Conservation (phyloP, 306 rosid genomes). For the Lathyrus tuberosus region DNA sequence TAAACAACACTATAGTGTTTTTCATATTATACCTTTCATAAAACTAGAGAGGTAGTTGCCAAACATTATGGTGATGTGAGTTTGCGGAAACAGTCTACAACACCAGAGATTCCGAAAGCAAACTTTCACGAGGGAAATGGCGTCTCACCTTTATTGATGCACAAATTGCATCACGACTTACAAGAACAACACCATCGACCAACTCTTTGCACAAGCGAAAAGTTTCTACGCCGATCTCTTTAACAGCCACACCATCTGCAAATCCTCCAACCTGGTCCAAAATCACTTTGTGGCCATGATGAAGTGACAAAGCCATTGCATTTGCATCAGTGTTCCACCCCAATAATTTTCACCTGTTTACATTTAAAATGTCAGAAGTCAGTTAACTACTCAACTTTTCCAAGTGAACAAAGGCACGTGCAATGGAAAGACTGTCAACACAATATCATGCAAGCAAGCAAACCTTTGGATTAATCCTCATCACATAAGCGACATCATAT, state of each 20-base stretch:
- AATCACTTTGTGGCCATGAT: slow-evolving; percentile 79
- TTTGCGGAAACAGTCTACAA: too few relatives aligned
- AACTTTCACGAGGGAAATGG: too few relatives aligned
- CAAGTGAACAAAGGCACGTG: too few relatives aligned
- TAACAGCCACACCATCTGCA: slow-evolving; percentile 97
- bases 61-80: too few relatives aligned
- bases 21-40: neutral
- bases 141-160: too few relatives aligned
- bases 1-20: too few relatives aligned
- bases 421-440: too few relatives aligned
- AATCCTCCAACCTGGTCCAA: slow-evolving; percentile 88
- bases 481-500: slow-evolving; percentile 94
- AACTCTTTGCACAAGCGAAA: slow-evolving; percentile 84
- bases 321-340: slow-evolving; percentile 96
- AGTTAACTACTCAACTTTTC: too few relatives aligned
- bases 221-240: slow-evolving; percentile 95
- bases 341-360: slow-evolving; percentile 81
- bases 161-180: too few relatives aligned
- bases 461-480: slow-evolving; percentile 89
- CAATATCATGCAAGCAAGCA: too few relatives aligned
- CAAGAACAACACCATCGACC: slow-evolving; percentile 88
- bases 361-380: slow-evolving; percentile 18
- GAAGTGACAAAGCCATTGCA: slow-evolving; percentile 89
- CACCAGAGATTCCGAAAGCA: too few relatives aligned
- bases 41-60: neutral